Evolutionary conservation across 1,139 yeast genomes (phyloP).

Genomic region (Yamadazyma triangularis): DNA sequence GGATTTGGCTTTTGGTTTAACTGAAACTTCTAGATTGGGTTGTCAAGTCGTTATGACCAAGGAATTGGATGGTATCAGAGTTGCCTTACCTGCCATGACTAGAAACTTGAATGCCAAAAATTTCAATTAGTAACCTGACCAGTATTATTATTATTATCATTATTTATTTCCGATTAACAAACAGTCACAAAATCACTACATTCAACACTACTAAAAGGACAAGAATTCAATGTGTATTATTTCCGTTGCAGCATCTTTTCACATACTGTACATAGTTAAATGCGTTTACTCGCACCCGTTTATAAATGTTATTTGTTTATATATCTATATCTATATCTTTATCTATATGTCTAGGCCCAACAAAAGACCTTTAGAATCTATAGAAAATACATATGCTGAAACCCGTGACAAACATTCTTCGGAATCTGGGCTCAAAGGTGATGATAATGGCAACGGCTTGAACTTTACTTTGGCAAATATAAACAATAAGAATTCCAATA

Average conservation of each 20-base stretch:
- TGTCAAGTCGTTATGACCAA: slow-evolving; percentile 90
- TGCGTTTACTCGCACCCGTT: no score
- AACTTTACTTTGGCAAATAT: slow-evolving; percentile 5
- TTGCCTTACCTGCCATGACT: slow-evolving; percentile 98
- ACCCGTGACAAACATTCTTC: slow-evolving; percentile 4
- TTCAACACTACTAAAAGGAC: no score
- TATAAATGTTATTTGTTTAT: slow-evolving; percentile 5
- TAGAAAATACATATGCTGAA: slow-evolving; percentile 7
- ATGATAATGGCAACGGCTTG: slow-evolving; percentile 5
- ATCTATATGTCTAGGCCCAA: slow-evolving; percentile 3
- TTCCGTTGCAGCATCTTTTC: no score
- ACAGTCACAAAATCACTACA: no score
- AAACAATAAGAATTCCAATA: slow-evolving; percentile 5
- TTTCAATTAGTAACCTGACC: slow-evolving; percentile 49
- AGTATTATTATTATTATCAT: no score
- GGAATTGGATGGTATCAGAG: slow-evolving; percentile 86
- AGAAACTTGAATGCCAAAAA: slow-evolving; percentile 81
- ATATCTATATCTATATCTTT: slow-evolving; percentile 2
- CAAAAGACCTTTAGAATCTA: slow-evolving; percentile 7
- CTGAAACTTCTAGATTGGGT: slow-evolving; percentile 94
- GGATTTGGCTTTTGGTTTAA: slow-evolving; percentile 93
- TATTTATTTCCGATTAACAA: no score
- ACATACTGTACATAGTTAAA: no score
- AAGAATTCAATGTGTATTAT: no score
- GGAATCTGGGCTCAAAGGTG: not conserved